A percentile compares a stretch with the other conserved stretches of the same genome.
These are phyloP conservation scores for Thalassiosira hispida DNA, from an alignment of 352 stramenopile species.

Conservation along the genomic window DNA sequence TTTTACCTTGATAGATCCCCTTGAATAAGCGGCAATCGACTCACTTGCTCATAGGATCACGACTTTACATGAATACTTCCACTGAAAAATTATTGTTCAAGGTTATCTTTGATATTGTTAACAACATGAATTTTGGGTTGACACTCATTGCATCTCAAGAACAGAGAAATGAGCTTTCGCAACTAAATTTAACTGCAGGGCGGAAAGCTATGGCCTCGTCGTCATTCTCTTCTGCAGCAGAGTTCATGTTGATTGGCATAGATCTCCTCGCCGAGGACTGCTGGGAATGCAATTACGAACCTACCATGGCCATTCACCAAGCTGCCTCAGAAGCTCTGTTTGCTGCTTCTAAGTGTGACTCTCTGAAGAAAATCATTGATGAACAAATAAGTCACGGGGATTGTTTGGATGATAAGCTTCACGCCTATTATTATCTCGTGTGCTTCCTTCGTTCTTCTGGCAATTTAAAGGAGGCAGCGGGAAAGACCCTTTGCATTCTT, in stretches of 20 bases:
- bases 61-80: slow-evolving; percentile 44
- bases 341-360: slow-evolving; percentile 28
- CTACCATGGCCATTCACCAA: slow-evolving; percentile 43
- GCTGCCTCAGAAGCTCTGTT: slow-evolving; percentile 36
- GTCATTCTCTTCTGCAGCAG: slow-evolving; percentile 44
- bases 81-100: slow-evolving; percentile 30
- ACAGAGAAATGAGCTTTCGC: slow-evolving; percentile 15
- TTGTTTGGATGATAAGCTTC: slow-evolving; percentile 45
- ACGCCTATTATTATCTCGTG: slow-evolving; percentile 29
- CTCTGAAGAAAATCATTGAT: slow-evolving; percentile 11
- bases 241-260: slow-evolving; percentile 48
- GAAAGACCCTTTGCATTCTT: slow-evolving; percentile 41
- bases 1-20: slow-evolving; percentile 37
- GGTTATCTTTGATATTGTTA: slow-evolving; percentile 39
- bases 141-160: background rate
- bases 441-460: slow-evolving; percentile 21
- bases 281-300: slow-evolving; percentile 54
- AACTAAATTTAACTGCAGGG: slow-evolving; percentile 26
- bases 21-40: slow-evolving; percentile 43
- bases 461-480: slow-evolving; percentile 46
- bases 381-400: slow-evolving; percentile 7
- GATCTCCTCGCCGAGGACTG: slow-evolving; percentile 35
- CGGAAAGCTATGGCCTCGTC: slow-evolving; percentile 20
- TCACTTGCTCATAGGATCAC: slow-evolving; percentile 60
- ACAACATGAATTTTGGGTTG: slow-evolving; percentile 27